Base-by-base conservation (phyloP, 2,329 filamentous ascomycete genomes). In the Fusarium penzigii region DNA sequence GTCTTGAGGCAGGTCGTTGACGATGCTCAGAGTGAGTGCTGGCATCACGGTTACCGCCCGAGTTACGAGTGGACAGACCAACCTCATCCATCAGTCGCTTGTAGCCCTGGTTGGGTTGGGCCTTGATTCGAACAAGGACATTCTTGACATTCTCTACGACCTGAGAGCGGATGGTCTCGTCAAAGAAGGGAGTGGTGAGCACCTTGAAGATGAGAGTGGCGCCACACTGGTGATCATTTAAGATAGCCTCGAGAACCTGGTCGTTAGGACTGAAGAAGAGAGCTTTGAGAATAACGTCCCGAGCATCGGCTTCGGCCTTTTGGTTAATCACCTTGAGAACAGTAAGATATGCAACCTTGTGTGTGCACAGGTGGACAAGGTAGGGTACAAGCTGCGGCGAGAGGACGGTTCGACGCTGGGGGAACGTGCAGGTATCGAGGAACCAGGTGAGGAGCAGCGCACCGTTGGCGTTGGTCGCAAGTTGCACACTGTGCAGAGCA, bases 31-130 rank as follows among this genome's bases (percentile, higher is more conserved):
- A 67, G 17, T 73, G 70, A 51, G 75, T 72, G 58, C 71, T 72
- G 52, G 74, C 72, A 49, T 75, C 78, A 40, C 78, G 75, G 48
- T 67, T 71, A 38, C 72, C 69, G 17, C 73, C 73, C 11, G 74
- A 70, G 36, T 73, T 82, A 41, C 85, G 76, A 29, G 85, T 88
- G 6, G 93, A 95, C 38, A 99, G 76, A 54, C 93, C 92, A 62
- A 99, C 94, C 70, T 99, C 94, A 66, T 99, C 94, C 94, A 99
- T 99, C 54, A 99, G 77, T 48, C 94, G 88, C 80, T 97, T 99
- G 78, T 99, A 99, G 47, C 94, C 94, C 74, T 97, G 94, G 56
- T 87, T 89, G 14, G 94, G 91, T 66, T 96, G 90, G 6, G 92
- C 93, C 76, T 97, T 97, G 72, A 97, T 87, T 65, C 89, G 88